These are phyloP conservation scores for Platanthera guangdongensis DNA, from an alignment of 106 monocot species.

Conservation along the genomic window DNA sequence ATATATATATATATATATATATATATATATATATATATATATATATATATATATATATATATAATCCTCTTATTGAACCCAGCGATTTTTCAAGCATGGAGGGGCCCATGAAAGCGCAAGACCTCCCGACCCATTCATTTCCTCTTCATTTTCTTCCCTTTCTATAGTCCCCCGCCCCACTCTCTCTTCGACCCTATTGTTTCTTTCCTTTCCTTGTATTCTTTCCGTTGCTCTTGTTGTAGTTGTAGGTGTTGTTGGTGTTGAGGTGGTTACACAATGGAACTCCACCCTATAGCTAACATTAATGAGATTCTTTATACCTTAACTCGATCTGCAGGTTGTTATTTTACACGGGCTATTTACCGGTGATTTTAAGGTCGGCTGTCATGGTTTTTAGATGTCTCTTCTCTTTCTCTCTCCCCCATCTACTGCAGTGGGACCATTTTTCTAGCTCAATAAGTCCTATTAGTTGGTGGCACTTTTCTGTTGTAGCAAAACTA, in stretches of 20 bases:
- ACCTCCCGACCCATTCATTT: constrained; percentile 30
- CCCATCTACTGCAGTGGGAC: neutral
- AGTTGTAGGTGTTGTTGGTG: constrained; percentile 15
- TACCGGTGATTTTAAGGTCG: constrained; percentile 51
- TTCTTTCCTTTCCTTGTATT: constrained; percentile 7
- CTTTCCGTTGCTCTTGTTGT: constrained; percentile 15
- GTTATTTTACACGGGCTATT: constrained; percentile 27
- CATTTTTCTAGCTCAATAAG: constrained; percentile 5
- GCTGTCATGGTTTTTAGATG: constrained; percentile 33
- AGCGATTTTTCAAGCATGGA: constrained; percentile 12
- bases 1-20: no score
- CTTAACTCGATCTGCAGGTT: constrained; percentile 5
- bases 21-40: no score
- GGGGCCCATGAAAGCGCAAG: constrained; percentile 27
- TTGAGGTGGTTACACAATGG: constrained; percentile 27
- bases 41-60: no score
- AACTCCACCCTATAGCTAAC: neutral
- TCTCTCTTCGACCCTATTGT: constrained; percentile 3
- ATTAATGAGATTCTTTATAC: neutral
- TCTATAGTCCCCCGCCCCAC: constrained; percentile 9
- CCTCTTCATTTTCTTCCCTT: neutral
- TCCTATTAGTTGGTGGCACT: constrained; percentile 32
- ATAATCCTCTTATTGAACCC: no score
- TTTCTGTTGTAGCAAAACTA: constrained; percentile 31
- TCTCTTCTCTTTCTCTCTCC: constrained; percentile 10